Percentiles rank a stretch among this genome's conserved stretches.
Evolutionary conservation across 177 flowering plant species (phyloP).

Genomic region (Tripterygium wilfordii): DNA sequence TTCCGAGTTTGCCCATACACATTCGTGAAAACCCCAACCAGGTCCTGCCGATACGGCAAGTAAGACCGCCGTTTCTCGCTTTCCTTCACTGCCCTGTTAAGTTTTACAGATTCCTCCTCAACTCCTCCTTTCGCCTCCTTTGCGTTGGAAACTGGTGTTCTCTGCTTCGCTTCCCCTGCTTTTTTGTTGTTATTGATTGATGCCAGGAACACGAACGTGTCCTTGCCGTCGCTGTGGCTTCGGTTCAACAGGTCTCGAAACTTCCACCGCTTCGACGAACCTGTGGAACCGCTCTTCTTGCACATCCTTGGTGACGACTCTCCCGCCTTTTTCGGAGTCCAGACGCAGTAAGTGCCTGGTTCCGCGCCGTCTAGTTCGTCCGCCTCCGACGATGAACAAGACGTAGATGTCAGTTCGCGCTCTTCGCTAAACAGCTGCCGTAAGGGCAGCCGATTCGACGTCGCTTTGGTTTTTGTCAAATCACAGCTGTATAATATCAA

Average conservation of each 20-base stretch:
- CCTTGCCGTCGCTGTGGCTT: slow-evolving; percentile 64
- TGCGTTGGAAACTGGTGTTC: background rate
- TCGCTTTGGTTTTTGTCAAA: background rate
- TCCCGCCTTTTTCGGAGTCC: slow-evolving; percentile 39
- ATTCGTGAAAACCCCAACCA: slow-evolving; percentile 50
- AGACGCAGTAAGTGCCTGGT: slow-evolving; percentile 57
- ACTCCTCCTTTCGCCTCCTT: background rate
- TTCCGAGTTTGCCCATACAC: slow-evolving; percentile 52
- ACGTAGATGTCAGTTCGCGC: no score
- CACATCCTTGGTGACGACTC: slow-evolving; percentile 17
- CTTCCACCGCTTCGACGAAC: slow-evolving; percentile 59
- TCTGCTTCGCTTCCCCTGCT: slow-evolving; percentile 1
- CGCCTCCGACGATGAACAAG: no score
- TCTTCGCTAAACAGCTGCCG: slow-evolving; percentile 48
- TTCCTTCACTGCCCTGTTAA: slow-evolving; percentile 21
- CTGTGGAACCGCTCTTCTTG: slow-evolving; percentile 72
- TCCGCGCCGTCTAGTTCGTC: slow-evolving; percentile 35
- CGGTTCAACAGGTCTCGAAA: slow-evolving; percentile 40
- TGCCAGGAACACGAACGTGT: slow-evolving; percentile 32
- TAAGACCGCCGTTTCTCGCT: slow-evolving; percentile 32
- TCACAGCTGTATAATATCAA: no score
- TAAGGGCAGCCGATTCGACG: slow-evolving; percentile 32
- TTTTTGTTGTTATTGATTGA: slow-evolving; percentile 8
- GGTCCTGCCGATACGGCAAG: slow-evolving; percentile 53
- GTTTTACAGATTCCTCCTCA: slow-evolving; percentile 19